phyloP scores from a whole-genome alignment of 2,329 filamentous ascomycete species.

The Penicillium sclerotigenum region DNA sequence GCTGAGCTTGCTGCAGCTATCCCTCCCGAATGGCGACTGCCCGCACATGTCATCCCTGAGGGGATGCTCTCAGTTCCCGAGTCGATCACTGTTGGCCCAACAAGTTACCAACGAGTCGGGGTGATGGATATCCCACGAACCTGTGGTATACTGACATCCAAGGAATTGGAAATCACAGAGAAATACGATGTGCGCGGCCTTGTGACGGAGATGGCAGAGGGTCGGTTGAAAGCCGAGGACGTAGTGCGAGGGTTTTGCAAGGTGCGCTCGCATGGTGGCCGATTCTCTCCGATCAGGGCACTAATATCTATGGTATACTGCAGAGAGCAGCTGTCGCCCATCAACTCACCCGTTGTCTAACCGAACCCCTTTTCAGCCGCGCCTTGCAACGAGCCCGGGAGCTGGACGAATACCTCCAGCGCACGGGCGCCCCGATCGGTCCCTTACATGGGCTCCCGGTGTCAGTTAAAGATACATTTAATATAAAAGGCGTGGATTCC shows the following conservation, averaged over 20 bases:
- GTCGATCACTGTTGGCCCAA: conserved; percentile 32
- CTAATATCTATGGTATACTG: not conserved
- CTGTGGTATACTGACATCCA: conserved; percentile 51
- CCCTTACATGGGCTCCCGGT: conserved; percentile 64
- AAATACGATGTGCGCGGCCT: conserved; percentile 46
- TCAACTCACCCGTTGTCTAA: conserved; percentile 49
- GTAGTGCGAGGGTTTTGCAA: conserved; percentile 57
- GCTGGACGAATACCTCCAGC: conserved; percentile 46
- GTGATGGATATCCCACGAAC: conserved; percentile 51
- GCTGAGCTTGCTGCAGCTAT: conserved; percentile 38
- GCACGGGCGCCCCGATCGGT: conserved; percentile 48
- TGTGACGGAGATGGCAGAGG: conserved; percentile 33
- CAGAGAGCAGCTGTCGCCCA: conserved; percentile 41
- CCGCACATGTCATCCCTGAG: conserved; percentile 30
- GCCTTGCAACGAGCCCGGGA: conserved; percentile 49
- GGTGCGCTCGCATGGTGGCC: conserved; percentile 7
- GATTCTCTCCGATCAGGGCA: not conserved
- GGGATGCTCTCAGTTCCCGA: conserved; percentile 38
- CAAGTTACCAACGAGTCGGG: conserved; percentile 33
- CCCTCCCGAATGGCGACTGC: conserved; percentile 40
- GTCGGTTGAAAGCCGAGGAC: conserved; percentile 41
- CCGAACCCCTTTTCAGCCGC: conserved; percentile 52
- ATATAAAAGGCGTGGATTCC: conserved; percentile 50
- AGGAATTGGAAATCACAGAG: conserved; percentile 57
- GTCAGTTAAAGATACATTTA: conserved; percentile 50